Conservation (phyloP, 192 early-diverging fungal species). For the Podila clonocystis region DNA sequence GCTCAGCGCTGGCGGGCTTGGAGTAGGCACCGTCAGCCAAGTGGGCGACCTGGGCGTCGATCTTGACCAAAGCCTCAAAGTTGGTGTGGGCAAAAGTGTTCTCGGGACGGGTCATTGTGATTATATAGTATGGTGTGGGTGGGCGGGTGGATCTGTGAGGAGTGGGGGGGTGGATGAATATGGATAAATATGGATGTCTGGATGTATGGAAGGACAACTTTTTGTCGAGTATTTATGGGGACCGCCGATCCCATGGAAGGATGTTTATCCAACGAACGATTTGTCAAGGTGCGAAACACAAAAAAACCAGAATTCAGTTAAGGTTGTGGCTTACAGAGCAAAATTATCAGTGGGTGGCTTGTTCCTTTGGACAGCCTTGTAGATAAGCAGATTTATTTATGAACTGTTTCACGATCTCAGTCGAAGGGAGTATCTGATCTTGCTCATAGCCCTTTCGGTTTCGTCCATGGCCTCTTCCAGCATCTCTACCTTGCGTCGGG, state of each 20-base stretch:
- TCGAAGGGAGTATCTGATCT: slow-evolving; percentile 58
- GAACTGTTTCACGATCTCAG: slow-evolving; percentile 25
- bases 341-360: too few relatives aligned
- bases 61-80: slow-evolving; percentile 32
- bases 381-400: background rate
- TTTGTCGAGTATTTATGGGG: too few relatives aligned
- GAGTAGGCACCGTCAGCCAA: slow-evolving; percentile 35
- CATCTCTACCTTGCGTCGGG: slow-evolving; percentile 56
- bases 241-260: too few relatives aligned
- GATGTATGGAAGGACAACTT: too few relatives aligned
- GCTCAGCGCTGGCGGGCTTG: slow-evolving; percentile 30
- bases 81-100: slow-evolving; percentile 39
- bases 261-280: too few relatives aligned
- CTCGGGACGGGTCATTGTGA: slow-evolving; percentile 24
- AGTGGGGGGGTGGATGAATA: background rate
- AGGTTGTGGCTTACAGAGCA: too few relatives aligned
- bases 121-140: background rate
- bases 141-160: background rate
- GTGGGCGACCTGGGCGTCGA: slow-evolving; percentile 31
- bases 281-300: too few relatives aligned
- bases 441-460: slow-evolving; percentile 60
- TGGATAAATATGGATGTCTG: background rate
- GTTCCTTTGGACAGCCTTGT: too few relatives aligned
- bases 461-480: slow-evolving; percentile 60
- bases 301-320: too few relatives aligned